Evolutionary conservation across 2,329 filamentous ascomycete species (phyloP), one percentile per base, ranked within the genome.

Genomic region (Alternaria alternata): DNA sequence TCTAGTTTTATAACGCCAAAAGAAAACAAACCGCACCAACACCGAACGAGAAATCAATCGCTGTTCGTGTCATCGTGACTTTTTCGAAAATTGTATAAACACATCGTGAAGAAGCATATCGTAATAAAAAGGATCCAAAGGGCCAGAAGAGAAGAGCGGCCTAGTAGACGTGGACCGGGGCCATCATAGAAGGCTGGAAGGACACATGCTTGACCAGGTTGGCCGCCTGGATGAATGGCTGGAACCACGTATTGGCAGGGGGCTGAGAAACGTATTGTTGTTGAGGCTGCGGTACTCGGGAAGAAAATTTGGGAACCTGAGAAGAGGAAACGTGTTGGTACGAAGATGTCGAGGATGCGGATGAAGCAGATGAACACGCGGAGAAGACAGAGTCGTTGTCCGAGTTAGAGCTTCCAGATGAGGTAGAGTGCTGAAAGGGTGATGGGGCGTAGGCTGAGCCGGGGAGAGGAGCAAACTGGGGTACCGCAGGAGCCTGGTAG

Each of bases 341-440:
- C 16, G 75, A 78, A 30, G 74, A 75, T 7, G 71, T 73, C 12
- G 75, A 78, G 7, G 76, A 79, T 49, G 70, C 67, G 20, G 76
- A 78, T 39, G 75, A 78, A 22, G 64, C 71, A 61, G 75, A 78
- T 12, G 77, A 79, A 58, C 73, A 72, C 22, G 75, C 69, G 43
- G 78, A 80, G 68, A 79, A 80, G 20, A 80, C 74, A 52, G 78
- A 80, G 20, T 75, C 77, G 62, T 73, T 76, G 63, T 80, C 78
- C 16, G 78, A 80, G 58, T 75, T 71, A 8, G 76, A 77, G 65
- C 76, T 78, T 59, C 74, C 77, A 12, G 75, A 75, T 5, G 76
- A 78, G 7, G 67, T 72, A 4, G 77, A 75, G 58, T 74, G 70
- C 61, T 74, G 74, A 44, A 74, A 69, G 24, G 66, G 60, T 2